Percentiles rank a stretch among this genome's conserved stretches.
Conservation (phyloP, 2,329 filamentous ascomycete genomes). For the Sporothrix inflata region DNA sequence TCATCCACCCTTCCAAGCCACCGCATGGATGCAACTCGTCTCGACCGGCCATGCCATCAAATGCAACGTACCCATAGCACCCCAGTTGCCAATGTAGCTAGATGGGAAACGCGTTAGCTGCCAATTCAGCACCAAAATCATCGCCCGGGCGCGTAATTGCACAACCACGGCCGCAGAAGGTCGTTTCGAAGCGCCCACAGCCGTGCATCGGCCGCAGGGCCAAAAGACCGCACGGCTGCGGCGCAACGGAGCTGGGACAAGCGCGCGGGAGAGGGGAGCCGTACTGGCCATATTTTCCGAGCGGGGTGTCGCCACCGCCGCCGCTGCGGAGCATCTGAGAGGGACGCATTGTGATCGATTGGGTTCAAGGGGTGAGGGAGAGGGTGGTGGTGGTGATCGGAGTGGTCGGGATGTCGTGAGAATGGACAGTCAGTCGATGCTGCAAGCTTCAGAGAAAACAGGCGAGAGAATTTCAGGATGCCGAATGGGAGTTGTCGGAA, state of each 20-base stretch:
- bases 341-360: conserved; percentile 49
- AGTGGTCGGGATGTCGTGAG: conserved; percentile 16
- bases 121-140: background rate
- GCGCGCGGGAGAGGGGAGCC: conserved; percentile 35
- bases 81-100: conserved; percentile 77
- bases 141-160: background rate
- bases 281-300: conserved; percentile 52
- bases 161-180: too few species aligned
- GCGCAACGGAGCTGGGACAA: conserved; percentile 22
- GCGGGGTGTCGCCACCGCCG: conserved; percentile 46
- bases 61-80: conserved; percentile 68
- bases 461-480: conserved; percentile 35
- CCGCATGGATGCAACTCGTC: background rate
- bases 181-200: background rate
- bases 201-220: background rate
- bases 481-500: conserved; percentile 37
- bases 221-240: conserved; percentile 25
- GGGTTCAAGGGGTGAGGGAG: conserved; percentile 9
- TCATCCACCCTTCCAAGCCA: background rate
- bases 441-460: conserved; percentile 22
- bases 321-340: conserved; percentile 49
- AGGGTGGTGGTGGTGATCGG: conserved; percentile 5
- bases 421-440: conserved; percentile 24
- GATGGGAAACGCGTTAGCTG: conserved; percentile 20
- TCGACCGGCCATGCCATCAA: background rate